Evolutionary conservation across 2,329 filamentous ascomycete species (phyloP).

Genomic region (Thielaviopsis euricoi): DNA sequence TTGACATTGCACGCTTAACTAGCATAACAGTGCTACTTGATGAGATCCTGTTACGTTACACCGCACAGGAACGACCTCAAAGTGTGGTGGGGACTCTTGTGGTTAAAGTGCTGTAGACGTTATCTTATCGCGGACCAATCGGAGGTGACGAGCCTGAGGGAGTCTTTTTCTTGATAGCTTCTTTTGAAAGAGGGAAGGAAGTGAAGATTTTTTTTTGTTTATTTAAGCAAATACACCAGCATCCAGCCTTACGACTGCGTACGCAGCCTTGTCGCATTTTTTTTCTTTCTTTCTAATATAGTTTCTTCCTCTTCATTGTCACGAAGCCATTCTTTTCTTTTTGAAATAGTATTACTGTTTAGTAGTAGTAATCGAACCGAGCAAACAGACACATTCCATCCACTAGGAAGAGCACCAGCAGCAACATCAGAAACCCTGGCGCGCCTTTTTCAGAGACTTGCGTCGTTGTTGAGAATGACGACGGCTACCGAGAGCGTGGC

Average conservation of each 20-base stretch:
- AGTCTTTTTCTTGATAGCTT: not conserved
- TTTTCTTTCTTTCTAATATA: too few relatives aligned
- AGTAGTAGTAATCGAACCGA: too few relatives aligned
- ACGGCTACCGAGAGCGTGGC: not conserved
- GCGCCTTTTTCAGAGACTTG: not conserved
- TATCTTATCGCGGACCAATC: not conserved
- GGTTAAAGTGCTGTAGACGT: not conserved
- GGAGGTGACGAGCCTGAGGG: not conserved
- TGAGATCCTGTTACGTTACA: too few relatives aligned
- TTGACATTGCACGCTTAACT: too few relatives aligned
- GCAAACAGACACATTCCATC: too few relatives aligned
- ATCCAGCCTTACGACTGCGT: not conserved
- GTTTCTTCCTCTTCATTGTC: too few relatives aligned
- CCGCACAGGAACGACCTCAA: not conserved
- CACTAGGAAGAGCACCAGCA: too few relatives aligned
- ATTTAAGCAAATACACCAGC: not conserved
- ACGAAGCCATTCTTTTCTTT: too few relatives aligned
- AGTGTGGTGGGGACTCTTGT: not conserved
- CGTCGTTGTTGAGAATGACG: constrained; percentile 7
- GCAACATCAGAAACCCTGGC: constrained; percentile 2
- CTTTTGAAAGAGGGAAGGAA: not conserved
- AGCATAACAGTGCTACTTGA: too few relatives aligned
- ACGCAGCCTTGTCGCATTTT: not conserved
- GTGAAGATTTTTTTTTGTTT: not conserved
- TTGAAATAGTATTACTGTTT: too few relatives aligned